Base-by-base conservation (phyloP, 257 asterid species). In the Lavandula angustifolia region DNA sequence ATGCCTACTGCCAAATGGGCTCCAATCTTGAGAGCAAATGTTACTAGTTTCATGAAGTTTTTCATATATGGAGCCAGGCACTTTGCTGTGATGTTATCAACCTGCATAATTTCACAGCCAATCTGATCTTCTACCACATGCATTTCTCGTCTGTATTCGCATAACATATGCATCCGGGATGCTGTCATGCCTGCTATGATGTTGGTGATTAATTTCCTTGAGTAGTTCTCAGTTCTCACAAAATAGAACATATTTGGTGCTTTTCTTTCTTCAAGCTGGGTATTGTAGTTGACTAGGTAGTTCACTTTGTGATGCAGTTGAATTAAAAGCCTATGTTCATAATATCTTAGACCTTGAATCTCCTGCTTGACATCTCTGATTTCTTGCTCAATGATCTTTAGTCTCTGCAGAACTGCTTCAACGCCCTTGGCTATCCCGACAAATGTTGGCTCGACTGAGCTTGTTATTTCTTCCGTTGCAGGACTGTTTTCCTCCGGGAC, bases 1-100 rank as follows among this genome's bases (percentile, higher is more conserved):
- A 91, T 91, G 9, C 98, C 98, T 52, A 67, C 89, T 58, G 96
- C 96, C 59, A 91, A 71, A 66, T 91, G 98, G 27, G 98, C 98
- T 60, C 98, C 96, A 17, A 91, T 86, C 69, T 91, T 88, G 34
- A 91, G 86, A 27, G 98, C 96, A 75, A 91, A 87, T 14, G 98
- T 87, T 35, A 91, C 33, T 34, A 91, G 84, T 73, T 74, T 87
- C 96, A 85, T 81, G 80, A 88, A 88, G 44, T 81, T 84, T 8
- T 72, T 86, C 89, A 82, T 70, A 18, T 88, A 84, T 0, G 95
- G 96, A 47, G 96, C 91, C 33, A 91, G 71, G 46, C 79, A 78
- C 66, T 75, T 88, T 4, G 86, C 84, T 46, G 98, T 78, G 60
- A 64, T 46, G 79, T 86, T 88, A 66, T 88, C 96, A 9, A 91